Conservation (phyloP, 129 eudicot species). For the Logfia minima region DNA sequence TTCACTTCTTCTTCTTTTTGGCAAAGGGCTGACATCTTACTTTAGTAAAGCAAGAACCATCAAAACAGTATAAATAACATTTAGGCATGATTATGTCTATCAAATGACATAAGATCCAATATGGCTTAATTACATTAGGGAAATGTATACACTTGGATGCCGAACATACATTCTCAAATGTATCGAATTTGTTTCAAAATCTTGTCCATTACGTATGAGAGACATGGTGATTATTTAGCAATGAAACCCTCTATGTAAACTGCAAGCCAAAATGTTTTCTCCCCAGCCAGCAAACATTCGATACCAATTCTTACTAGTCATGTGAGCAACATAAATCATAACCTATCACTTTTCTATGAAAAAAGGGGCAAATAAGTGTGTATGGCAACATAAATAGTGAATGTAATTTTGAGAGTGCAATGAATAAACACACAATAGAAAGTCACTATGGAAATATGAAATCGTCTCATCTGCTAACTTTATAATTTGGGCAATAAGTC, state of each 20-base stretch:
- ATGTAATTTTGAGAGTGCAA: not conserved
- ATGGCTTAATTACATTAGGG: not conserved
- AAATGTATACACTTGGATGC: not conserved
- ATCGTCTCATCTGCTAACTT: conserved; percentile 1
- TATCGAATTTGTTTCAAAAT: not conserved
- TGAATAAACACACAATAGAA: not conserved
- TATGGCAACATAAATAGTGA: not conserved
- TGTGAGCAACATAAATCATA: not conserved
- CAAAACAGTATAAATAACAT: not conserved
- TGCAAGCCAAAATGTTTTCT: no score
- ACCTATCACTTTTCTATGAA: not conserved
- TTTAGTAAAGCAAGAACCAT: not conserved
- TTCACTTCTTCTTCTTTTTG: not conserved
- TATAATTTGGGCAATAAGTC: not conserved
- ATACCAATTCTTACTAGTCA: not conserved
- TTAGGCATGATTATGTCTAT: conserved; percentile 4
- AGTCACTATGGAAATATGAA: not conserved
- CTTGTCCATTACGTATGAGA: not conserved
- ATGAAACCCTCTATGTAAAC: not conserved
- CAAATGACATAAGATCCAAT: not conserved
- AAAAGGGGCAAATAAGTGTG: not conserved
- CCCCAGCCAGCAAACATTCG: not conserved
- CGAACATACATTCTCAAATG: not conserved
- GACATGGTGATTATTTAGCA: not conserved
- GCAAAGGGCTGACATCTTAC: not conserved